Conservation (phyloP, 306 rosid genomes). For the Fragaria ananassa region DNA sequence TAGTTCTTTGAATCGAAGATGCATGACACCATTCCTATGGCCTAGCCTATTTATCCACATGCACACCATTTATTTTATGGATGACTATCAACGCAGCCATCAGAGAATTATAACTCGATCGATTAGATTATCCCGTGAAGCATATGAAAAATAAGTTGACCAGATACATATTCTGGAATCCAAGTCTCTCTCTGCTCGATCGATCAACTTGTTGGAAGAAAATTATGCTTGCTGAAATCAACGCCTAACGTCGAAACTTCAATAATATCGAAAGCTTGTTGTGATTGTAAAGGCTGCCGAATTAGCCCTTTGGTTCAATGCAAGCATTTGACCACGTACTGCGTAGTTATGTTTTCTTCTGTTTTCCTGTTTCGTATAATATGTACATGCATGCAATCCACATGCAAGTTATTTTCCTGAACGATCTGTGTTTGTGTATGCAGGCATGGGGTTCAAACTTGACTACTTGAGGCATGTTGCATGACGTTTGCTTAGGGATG, state of each 20-base stretch:
- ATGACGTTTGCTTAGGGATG: not conserved
- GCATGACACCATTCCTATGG: not conserved
- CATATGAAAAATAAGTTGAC: not conserved
- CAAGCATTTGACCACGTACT: constrained; percentile 5
- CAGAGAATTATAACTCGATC: not conserved
- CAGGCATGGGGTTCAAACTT: not conserved
- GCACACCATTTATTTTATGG: not conserved
- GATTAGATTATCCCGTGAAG: not conserved
- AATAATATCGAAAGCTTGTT: not conserved
- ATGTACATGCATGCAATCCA: not conserved
- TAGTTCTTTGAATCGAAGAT: not conserved
- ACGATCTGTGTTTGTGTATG: not conserved
- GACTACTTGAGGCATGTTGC: not conserved
- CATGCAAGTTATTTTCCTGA: not conserved
- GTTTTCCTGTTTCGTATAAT: not conserved
- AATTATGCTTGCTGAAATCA: not conserved
- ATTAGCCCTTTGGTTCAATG: not conserved
- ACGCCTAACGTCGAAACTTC: not conserved
- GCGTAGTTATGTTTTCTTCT: not conserved
- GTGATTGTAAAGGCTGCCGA: not conserved
- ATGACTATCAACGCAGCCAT: not conserved
- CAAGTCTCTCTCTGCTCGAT: not conserved
- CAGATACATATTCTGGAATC: not conserved
- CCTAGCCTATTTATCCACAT: not conserved
- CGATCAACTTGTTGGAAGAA: not conserved